These are phyloP conservation scores for Eimeria acervulina DNA, from an alignment of 169 alveolate species.

Conservation along the genomic window DNA sequence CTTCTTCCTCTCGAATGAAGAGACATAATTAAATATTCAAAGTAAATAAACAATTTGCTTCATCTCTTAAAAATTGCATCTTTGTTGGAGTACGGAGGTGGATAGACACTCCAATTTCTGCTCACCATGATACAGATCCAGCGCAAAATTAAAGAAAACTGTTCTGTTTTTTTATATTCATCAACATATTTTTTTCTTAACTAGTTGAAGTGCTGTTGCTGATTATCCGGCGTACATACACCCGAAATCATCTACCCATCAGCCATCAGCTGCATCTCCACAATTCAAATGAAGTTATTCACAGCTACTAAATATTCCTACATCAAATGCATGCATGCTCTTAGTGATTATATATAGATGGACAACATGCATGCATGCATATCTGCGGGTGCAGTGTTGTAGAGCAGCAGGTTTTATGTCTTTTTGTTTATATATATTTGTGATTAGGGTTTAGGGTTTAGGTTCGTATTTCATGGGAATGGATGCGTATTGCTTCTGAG, in stretches of 20 bases:
- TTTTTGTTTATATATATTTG: too few relatives aligned
- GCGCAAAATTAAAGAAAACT: neutral
- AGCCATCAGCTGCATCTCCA: too few relatives aligned
- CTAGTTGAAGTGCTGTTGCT: neutral
- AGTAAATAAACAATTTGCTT: neutral
- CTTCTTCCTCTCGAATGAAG: neutral
- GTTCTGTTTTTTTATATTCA: neutral
- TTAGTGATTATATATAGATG: too few relatives aligned
- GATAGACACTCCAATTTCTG: neutral
- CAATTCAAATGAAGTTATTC: too few relatives aligned
- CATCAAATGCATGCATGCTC: too few relatives aligned
- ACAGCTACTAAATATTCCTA: too few relatives aligned
- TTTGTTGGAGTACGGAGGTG: neutral
- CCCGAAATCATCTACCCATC: neutral
- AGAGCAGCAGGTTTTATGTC: too few relatives aligned
- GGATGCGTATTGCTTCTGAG: too few relatives aligned
- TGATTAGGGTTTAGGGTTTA: too few relatives aligned
- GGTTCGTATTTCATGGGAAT: too few relatives aligned
- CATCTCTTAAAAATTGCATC: neutral
- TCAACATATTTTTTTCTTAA: neutral
- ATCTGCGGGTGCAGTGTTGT: too few relatives aligned
- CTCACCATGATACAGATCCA: neutral
- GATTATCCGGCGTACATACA: neutral
- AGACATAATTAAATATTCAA: neutral
- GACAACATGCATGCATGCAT: too few relatives aligned